Percentiles rank a stretch among this genome's conserved stretches.
phyloP scores from a whole-genome alignment of 768 basidiomycete species.

The Mycena olivaceomarginata region DNA sequence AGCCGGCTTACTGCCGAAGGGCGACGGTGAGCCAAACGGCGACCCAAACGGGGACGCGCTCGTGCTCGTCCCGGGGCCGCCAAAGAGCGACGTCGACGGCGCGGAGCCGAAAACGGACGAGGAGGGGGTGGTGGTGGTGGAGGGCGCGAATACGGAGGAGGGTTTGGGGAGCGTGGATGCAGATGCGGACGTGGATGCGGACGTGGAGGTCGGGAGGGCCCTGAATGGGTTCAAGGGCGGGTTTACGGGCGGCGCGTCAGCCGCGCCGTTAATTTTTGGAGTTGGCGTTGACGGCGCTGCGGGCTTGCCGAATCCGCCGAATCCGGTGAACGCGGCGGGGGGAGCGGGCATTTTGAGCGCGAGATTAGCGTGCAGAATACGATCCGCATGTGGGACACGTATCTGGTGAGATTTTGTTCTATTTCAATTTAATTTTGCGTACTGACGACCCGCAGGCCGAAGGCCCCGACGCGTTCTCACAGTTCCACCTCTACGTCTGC shows the following conservation, averaged over 20 bases:
- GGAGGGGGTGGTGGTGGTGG: conserved; percentile 8
- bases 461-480: conserved; percentile 97
- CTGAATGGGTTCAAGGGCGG: conserved; percentile 27
- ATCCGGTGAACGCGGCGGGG: conserved; percentile 26
- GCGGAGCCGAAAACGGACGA: conserved; percentile 31
- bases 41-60: conserved; percentile 38
- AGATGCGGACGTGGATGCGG: conserved; percentile 33
- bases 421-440: background rate
- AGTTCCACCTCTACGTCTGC: conserved; percentile 99
- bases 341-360: conserved; percentile 40
- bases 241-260: conserved; percentile 13
- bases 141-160: conserved; percentile 28
- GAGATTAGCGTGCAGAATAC: conserved; percentile 98
- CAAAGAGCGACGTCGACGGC: conserved; percentile 11
- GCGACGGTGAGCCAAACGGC: conserved; percentile 39
- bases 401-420: conserved; percentile 78
- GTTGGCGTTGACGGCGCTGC: conserved; percentile 34
- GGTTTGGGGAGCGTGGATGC: conserved; percentile 36
- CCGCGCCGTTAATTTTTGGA: conserved; percentile 34
- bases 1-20: conserved; percentile 42
- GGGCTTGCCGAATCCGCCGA: conserved; percentile 38
- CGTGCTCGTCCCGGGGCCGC: conserved; percentile 9
- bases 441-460: conserved; percentile 79
- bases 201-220: conserved; percentile 28
- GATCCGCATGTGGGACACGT: conserved; percentile 99